Percentiles rank a stretch among this genome's conserved stretches.
phyloP scores from a whole-genome alignment of 2,329 filamentous ascomycete species.

The Pseudocercospora macadamiae region DNA sequence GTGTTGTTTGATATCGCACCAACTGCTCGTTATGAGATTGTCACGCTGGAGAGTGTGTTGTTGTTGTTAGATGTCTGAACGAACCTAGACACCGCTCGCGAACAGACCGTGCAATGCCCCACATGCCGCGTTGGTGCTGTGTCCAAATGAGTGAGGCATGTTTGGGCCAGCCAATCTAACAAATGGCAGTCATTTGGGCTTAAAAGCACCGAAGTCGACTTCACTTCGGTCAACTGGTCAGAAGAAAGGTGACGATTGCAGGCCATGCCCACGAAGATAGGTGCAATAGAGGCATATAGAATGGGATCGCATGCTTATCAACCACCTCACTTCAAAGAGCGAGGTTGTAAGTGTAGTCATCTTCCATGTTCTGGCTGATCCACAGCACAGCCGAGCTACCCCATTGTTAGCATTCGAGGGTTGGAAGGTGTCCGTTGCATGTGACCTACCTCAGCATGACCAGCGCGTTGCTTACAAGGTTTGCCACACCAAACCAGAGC shows the following conservation, averaged over 20 bases:
- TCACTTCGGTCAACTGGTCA: background rate
- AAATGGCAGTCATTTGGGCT: too few species aligned
- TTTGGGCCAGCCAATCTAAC: too few species aligned
- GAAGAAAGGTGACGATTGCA: background rate
- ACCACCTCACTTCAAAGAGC: slow-evolving; percentile 52
- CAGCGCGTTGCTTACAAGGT: slow-evolving; percentile 65
- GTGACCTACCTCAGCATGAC: slow-evolving; percentile 67
- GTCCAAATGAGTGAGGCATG: background rate
- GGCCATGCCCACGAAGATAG: background rate
- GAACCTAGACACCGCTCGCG: background rate
- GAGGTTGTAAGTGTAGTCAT: slow-evolving; percentile 72
- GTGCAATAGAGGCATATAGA: slow-evolving; percentile 8
- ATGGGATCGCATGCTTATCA: background rate
- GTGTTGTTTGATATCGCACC: background rate
- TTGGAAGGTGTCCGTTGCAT: background rate
- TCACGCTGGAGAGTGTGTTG: background rate
- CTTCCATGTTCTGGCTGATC: slow-evolving; percentile 73
- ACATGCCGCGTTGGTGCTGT: background rate
- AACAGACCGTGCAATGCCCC: background rate
- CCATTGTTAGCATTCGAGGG: slow-evolving; percentile 33
- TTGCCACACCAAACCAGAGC: slow-evolving; percentile 69
- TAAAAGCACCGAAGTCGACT: background rate
- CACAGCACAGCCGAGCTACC: slow-evolving; percentile 65
- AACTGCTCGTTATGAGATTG: background rate
- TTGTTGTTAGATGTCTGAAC: background rate